Evolutionary conservation across 2,329 filamentous ascomycete genomes (phyloP), one percentile per base, ranked within the genome.

Genomic region (Epichloe glyceriae): DNA sequence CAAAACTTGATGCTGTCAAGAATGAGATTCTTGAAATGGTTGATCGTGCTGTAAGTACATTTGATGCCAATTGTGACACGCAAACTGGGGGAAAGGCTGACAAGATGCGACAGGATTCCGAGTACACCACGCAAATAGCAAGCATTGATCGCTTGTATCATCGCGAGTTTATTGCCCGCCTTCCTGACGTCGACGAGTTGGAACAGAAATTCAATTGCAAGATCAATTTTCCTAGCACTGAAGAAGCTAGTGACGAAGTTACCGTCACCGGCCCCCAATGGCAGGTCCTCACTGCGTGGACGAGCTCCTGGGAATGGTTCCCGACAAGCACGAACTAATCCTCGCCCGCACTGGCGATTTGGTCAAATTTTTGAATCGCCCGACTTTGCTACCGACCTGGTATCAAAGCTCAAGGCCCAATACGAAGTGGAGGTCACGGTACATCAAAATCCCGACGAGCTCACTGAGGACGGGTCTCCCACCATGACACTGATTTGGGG

Each of bases 141-240:
- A 86, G 87, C 58, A 89, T 97, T 61, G 91, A 97, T 65, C 87
- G 93, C 49, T 76, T 98, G 52, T 96, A 96, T 66, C 93, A 98
- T 64, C 87, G 93, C 57, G 88, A 95, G 69, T 81, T 98, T 54
- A 85, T 98, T 64, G 80, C 87, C 53, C 88, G 90, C 53, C 83
- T 97, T 56, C 74, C 80, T 43, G 88, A 96, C 62, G 88, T 98
- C 52, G 91, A 97, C 58, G 88, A 93, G 59, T 76, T 98, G 48
- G 93, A 98, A 73, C 94, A 95, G 76, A 96, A 95, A 71, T 97
- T 90, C 85, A 97, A 97, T 68, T 98, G 93, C 82, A 97, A 97
- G 74, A 94, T 98, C 63, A 87, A 89, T 59, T 98, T 98, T 65
- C 93, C 93, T 7, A 95, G 90, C 70, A 97, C 93, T 10, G 93